Conservation (phyloP, 129 eudicot genomes). For the Pulicaria dysenterica region DNA sequence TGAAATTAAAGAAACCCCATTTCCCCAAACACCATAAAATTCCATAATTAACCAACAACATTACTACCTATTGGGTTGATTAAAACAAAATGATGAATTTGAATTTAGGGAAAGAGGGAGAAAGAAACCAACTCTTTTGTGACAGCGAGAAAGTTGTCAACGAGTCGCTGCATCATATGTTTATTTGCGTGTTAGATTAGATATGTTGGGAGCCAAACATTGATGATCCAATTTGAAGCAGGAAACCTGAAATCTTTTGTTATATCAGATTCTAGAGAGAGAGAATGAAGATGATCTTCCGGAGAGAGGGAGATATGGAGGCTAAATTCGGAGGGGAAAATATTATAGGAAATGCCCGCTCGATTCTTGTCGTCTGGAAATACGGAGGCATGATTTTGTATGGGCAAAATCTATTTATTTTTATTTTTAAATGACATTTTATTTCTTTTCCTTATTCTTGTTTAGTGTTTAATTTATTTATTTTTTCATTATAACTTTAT, state of each 20-base stretch:
- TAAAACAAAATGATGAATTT: background rate
- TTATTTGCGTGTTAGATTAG: background rate
- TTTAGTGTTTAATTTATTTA: no score
- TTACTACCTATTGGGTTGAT: background rate
- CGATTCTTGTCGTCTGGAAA: constrained; percentile 23
- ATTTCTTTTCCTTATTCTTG: no score
- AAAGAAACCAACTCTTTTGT: constrained; percentile 66
- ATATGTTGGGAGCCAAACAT: background rate
- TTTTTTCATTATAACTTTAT: no score
- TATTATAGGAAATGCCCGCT: background rate
- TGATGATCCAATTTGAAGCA: constrained; percentile 21
- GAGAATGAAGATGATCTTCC: constrained; percentile 3
- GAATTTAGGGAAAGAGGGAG: background rate
- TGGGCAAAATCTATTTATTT: no score
- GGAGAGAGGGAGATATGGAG: constrained; percentile 14
- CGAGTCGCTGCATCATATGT: constrained; percentile 63
- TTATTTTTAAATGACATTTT: no score
- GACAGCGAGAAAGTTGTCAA: constrained; percentile 80
- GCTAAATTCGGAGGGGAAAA: constrained; percentile 9
- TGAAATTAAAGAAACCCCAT: no score
- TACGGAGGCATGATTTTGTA: background rate
- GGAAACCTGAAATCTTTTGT: background rate
- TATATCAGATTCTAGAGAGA: constrained; percentile 20
- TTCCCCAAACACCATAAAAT: background rate
- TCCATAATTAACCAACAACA: background rate